phyloP scores from a whole-genome alignment of 495 filamentous ascomycete genomes.

The Copromyces sp. region DNA sequence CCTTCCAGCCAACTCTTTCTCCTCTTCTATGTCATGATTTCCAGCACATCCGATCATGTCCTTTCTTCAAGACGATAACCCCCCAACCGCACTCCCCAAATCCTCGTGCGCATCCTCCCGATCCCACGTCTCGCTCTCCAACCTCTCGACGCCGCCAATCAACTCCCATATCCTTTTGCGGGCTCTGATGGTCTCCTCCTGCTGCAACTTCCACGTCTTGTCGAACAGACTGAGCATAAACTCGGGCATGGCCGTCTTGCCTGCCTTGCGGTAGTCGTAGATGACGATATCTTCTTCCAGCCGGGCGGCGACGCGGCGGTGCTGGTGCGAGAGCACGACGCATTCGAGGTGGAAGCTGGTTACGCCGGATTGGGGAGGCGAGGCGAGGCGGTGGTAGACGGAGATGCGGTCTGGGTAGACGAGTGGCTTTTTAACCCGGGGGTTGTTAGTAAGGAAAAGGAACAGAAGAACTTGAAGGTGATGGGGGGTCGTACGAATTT shows the following conservation, averaged over 20 bases:
- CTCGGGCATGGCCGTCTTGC: conserved; percentile 47
- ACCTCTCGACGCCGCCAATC: conserved; percentile 40
- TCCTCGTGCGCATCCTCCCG: conserved; percentile 60
- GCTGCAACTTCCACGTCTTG: conserved; percentile 56
- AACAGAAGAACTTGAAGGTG: no score
- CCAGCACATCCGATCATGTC: no score
- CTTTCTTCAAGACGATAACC: neutral
- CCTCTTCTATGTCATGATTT: no score
- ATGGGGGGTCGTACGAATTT: conserved; percentile 62
- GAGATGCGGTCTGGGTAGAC: conserved; percentile 78
- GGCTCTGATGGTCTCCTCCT: conserved; percentile 41
- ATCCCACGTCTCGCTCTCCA: conserved; percentile 74
- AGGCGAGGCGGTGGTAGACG: conserved; percentile 72
- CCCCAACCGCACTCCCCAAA: conserved; percentile 39
- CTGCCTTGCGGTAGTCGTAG: conserved; percentile 64
- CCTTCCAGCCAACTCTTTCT: no score
- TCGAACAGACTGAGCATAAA: conserved; percentile 62
- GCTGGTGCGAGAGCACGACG: conserved; percentile 66
- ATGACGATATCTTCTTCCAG: conserved; percentile 75
- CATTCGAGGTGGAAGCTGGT: conserved; percentile 42
- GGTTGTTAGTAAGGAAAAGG: neutral
- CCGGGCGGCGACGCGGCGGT: conserved; percentile 66
- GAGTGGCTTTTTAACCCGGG: conserved; percentile 56
- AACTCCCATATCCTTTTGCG: conserved; percentile 43
- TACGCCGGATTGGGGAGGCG: conserved; percentile 19